Evolutionary conservation across 805 yeast genomes (phyloP), one percentile per base, ranked within the genome.

Genomic region (Hanseniaspora clermontiae): DNA sequence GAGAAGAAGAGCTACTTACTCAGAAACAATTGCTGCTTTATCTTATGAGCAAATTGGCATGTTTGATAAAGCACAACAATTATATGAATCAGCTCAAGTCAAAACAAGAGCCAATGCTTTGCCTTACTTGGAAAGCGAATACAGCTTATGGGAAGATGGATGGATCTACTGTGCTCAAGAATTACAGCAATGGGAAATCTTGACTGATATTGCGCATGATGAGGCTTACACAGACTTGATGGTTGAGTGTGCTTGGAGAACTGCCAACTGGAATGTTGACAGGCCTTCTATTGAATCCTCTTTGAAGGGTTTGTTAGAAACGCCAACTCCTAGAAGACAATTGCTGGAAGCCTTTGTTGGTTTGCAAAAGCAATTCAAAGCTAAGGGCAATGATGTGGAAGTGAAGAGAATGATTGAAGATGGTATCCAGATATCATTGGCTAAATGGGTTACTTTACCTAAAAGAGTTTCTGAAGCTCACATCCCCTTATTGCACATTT

Each of bases 191-290:
- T 93, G 99, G 99, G 98, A 93, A 65, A 84, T 93, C 49, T 74
- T 93, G 58, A 91, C 98, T 0, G 99, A 93, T 64, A 74, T 95
- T 34, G 97, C 98, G 2, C 89, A 91, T 63, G 97, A 95, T 65
- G 99, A 95, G 73, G 97, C 97, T 0, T 95, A 91, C 66, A 89
- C 97, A 0, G 98, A 93, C 65, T 74, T 93, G 61, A 72, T 95
- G 29, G 74, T 93, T n/a, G 99, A 93, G 68, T 95, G 98, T 76
- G 98, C 97, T 40, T 93, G 99, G 99, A 77, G 99, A 65, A 95
- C 93, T 42, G 97, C 98, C 8, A 97, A 93, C 65, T 93, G 98
- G 98, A 84, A 83, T 59, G 83, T 95, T 9, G 98, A 95, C 64
- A 78, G 90, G 60, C 97, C 91, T 61, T 93, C 97, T 0, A 73